Evolutionary conservation across 306 rosid species (phyloP), one percentile per base, ranked within the genome.

Genomic region (Hippophae rhamnoides): DNA sequence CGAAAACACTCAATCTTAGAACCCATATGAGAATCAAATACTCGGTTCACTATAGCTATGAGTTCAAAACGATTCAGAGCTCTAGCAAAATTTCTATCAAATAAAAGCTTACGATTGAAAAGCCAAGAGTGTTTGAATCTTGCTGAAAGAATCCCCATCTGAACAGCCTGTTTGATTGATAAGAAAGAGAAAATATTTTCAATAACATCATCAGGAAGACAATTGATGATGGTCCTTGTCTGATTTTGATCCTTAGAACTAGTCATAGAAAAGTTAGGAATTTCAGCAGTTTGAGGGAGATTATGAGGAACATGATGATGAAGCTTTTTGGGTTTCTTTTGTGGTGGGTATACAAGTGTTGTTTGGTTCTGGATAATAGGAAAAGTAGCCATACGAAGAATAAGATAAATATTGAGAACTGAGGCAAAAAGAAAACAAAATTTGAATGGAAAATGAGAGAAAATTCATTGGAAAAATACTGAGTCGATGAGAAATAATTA

Each of bases 131-230:
- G 27, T 3, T 43, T n/a, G 62, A 60, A 73, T 6, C 52, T 27
- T 0, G 6, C 41, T 0, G 80, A 56, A 0, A 70, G 8, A 1
- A 14, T 13, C 31, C 56, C 47, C 6, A 9, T 11, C 12, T 14
- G 18, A 0, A 59, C 41, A 6, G 75, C 73, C 0, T 57, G 12
- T 55, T 26, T 67, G 27, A 78, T 43, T 0, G 87, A 74, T 10
- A 82, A 43, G 27, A 78, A 57, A 0, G 76, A 10, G 58, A 82
- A 27, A 8, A 82, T 12, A 1, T 52, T 1, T 1, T 69, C 67
- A 1, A 81, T 1, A 11, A 78, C 0, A 5, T 78, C 79, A 0
- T 27, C 46, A 0, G 63, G 66, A 46, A 67, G 69, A 31, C 38
- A 31, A 10, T 52, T 1, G 5, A 7, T 2, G 6, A 8, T 8